phyloP scores from a whole-genome alignment of 768 basidiomycete species.

The Hysterangium stoloniferum region DNA sequence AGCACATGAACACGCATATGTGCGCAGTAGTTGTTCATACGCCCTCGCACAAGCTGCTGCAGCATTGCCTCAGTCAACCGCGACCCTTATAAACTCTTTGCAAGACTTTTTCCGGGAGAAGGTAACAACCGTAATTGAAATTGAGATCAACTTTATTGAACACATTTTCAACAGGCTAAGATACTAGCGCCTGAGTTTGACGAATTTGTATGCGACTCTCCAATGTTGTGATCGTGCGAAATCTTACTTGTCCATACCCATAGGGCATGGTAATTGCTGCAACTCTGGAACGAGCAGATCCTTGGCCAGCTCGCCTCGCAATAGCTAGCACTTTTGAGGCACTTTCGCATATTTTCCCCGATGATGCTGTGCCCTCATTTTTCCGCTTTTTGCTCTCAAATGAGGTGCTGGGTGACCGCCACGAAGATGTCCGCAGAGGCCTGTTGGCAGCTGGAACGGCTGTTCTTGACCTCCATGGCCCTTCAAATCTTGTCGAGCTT shows the following conservation, averaged over 20 bases:
- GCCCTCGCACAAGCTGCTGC: conserved; percentile 74
- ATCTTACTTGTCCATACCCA: neutral
- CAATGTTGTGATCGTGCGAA: neutral
- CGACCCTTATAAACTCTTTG: conserved; percentile 34
- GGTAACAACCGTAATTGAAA: conserved; percentile 36
- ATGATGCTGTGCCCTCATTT: conserved; percentile 55
- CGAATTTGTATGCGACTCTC: conserved; percentile 58
- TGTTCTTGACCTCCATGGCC: conserved; percentile 79
- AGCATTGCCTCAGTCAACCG: conserved; percentile 57
- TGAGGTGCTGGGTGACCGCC: conserved; percentile 81
- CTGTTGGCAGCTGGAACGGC: conserved; percentile 83
- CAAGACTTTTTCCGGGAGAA: conserved; percentile 79
- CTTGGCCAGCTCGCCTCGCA: conserved; percentile 79
- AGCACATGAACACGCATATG: conserved; percentile 79
- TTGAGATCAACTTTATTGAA: neutral
- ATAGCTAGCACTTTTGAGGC: conserved; percentile 58
- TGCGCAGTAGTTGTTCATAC: conserved; percentile 60
- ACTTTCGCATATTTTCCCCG: conserved; percentile 58
- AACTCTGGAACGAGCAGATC: conserved; percentile 81
- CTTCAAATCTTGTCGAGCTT: conserved; percentile 57
- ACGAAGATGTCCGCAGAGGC: conserved; percentile 68
- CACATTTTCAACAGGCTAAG: conserved; percentile 49
- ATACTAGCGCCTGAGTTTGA: conserved; percentile 89
- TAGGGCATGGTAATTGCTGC: conserved; percentile 91
- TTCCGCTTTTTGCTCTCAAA: conserved; percentile 84